A percentile compares a stretch with the other conserved stretches of the same genome.
Evolutionary conservation across 176 grass and related monocot species (phyloP).

Genomic region (Miscanthus lutarioriparius): DNA sequence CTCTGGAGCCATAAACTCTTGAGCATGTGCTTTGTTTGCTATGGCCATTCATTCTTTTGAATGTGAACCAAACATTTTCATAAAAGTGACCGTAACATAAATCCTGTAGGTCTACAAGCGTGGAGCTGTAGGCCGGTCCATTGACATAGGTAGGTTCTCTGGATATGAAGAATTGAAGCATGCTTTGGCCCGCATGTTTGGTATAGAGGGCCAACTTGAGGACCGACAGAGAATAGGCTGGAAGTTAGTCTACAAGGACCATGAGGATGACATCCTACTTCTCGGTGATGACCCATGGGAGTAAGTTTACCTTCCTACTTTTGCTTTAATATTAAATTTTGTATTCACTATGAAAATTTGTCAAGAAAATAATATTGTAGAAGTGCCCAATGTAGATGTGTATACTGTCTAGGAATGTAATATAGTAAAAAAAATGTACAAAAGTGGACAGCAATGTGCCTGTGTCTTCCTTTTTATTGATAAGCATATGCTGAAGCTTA

Average conservation of each 20-base stretch:
- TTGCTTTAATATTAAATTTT: background rate
- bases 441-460: background rate
- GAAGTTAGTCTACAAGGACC: conserved; percentile 98
- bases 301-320: conserved; percentile 54
- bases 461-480: background rate
- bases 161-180: conserved; percentile 89
- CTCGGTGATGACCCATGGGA: conserved; percentile 98
- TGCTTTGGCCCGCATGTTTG: conserved; percentile 97
- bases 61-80: conserved; percentile 20
- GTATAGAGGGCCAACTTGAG: conserved; percentile 97
- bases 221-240: conserved; percentile 90
- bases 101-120: conserved; percentile 87
- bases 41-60: conserved; percentile 8
- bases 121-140: conserved; percentile 96
- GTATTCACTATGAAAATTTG: background rate
- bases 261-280: conserved; percentile 88
- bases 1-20: conserved; percentile 29
- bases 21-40: conserved; percentile 35
- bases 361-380: conserved; percentile 9
- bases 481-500: background rate
- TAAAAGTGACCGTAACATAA: conserved; percentile 8
- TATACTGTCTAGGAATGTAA: background rate
- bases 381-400: background rate
- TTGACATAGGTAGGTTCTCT: conserved; percentile 80
- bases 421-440: conserved; percentile 22